phyloP scores from a whole-genome alignment of 306 rosid genomes.

The Vigna nakashimae region DNA sequence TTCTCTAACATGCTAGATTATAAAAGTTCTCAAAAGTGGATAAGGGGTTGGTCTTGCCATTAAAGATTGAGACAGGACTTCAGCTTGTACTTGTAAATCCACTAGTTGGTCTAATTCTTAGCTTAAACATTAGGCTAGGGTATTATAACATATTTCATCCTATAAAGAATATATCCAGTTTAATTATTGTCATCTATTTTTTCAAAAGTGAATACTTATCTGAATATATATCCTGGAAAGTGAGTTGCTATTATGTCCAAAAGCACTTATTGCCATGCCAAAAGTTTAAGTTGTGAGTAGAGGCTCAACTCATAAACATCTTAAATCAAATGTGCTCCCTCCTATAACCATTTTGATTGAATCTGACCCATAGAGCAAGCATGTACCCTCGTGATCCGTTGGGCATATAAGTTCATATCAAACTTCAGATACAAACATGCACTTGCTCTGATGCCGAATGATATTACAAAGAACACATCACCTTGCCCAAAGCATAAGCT shows the following conservation, averaged over 20 bases:
- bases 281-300: neutral
- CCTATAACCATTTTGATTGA: neutral
- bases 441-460: neutral
- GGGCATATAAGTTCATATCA: neutral
- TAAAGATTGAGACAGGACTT: neutral
- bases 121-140: neutral
- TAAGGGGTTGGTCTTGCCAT: neutral
- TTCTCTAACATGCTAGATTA: neutral
- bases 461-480: neutral
- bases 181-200: neutral
- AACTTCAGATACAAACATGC: neutral
- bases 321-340: neutral
- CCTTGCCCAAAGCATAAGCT: neutral
- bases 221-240: neutral
- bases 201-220: neutral
- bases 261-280: neutral
- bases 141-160: neutral
- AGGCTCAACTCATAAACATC: neutral
- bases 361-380: neutral
- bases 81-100: neutral
- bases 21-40: neutral
- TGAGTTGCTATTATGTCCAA: neutral
- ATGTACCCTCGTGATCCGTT: neutral
- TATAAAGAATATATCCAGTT: neutral
- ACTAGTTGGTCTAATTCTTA: neutral